These are phyloP conservation scores for Chenopodium suecicum DNA, from an alignment of 148 eudicot genomes.

Conservation along the genomic window DNA sequence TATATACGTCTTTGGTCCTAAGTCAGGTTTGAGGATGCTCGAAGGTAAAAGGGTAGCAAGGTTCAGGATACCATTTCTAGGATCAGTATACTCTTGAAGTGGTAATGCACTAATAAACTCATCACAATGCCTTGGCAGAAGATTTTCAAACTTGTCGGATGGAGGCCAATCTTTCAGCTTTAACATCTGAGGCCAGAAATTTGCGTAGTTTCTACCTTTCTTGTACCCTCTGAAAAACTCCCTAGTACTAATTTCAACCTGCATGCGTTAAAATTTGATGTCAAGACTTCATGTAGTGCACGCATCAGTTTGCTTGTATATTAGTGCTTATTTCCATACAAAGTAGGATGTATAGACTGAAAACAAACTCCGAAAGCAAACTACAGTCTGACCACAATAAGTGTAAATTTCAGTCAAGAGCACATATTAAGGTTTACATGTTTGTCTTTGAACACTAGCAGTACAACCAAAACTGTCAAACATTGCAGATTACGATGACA, in stretches of 20 bases:
- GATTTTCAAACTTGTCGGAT: constrained; percentile 77
- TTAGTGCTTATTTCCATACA: too few relatives aligned
- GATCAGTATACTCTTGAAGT: constrained; percentile 79
- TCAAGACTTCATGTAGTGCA: neutral
- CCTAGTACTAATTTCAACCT: constrained; percentile 70
- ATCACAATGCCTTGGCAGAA: constrained; percentile 81
- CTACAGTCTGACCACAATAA: too few relatives aligned
- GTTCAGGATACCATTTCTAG: constrained; percentile 74
- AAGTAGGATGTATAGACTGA: too few relatives aligned
- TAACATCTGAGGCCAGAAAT: constrained; percentile 95
- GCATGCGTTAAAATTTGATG: constrained; percentile 9
- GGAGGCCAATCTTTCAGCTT: constrained; percentile 99
- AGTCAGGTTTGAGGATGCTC: constrained; percentile 67
- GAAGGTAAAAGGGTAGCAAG: constrained; percentile 72
- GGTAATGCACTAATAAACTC: constrained; percentile 83
- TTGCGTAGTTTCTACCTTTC: constrained; percentile 59
- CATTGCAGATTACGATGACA: neutral
- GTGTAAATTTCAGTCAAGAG: too few relatives aligned
- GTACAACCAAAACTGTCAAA: too few relatives aligned
- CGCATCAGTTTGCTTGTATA: too few relatives aligned
- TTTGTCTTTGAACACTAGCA: too few relatives aligned
- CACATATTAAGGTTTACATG: too few relatives aligned
- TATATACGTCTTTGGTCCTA: constrained; percentile 93
- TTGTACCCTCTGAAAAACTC: constrained; percentile 74
- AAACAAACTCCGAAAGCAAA: too few relatives aligned